Evolutionary conservation across 2,329 filamentous ascomycete genomes (phyloP), one percentile per base, ranked within the genome.

Genomic region (Fusarium brevicatenulatum): DNA sequence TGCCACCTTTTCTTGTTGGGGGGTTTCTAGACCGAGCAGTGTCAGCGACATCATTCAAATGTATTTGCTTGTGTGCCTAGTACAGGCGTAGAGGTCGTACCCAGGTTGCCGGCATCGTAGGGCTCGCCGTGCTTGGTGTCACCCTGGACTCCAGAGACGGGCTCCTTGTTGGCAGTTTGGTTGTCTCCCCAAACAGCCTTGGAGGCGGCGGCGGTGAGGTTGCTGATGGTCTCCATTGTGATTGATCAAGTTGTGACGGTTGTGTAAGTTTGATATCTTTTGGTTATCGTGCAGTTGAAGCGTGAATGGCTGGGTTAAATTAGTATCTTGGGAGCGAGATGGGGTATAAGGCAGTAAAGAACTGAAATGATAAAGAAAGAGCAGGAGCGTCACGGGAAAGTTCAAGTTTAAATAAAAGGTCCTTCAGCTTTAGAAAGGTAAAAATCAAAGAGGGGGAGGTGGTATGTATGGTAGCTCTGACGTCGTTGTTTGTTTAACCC

Each of bases 41-140:
- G 66, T 70, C 19, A 70, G 68, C 42, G 39, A 47, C 25, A 47
- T 37, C 19, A 23, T 55, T 47, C 44, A 15, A 28, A 9, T n/a
- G 21, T 25, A 47, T 25, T 40, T 37, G 11, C 36, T 28, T 61
- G 12, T 21, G n/a, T 30, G 21, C 25, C 13, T 47, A 37, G 50
- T 36, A 19, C 30, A 50, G 21, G 36, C 28, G 36, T 40, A 23
- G 40, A 55, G 18, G 15, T 59, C 78, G 46, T 87, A 84, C 89
- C 86, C n/a, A 89, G 83, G 80, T 96, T 96, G 54, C 94, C 94
- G 65, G 90, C 90, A 78, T 96, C 94, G 76, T 91, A 97, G 1
- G 94, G 94, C 80, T 95, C 91, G 18, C 88, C 89, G 47, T 86
- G 86, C 30, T 87, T 86, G 9, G 92, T 92, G 79, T 91, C 84